Base-by-base conservation (phyloP, 2,329 filamentous ascomycete species). In the Diaporthe australafricana region DNA sequence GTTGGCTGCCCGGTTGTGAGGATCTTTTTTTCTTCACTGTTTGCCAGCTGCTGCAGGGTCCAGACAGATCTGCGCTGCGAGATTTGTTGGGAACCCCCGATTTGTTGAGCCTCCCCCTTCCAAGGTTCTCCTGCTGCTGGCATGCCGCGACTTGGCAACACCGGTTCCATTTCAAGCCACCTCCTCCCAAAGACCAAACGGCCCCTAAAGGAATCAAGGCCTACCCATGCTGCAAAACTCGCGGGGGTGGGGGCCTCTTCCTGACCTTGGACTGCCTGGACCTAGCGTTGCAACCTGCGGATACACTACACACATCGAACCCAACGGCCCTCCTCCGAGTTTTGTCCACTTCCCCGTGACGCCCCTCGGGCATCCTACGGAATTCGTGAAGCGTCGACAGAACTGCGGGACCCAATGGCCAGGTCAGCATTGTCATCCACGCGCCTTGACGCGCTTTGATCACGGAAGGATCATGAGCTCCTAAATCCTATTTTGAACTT, bases 61-160 rank as follows among this genome's bases (percentile, higher is more conserved):
- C 60, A 50, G 30, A 65, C 45, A 65, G 45, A 65, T 65, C 60
- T 65, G 60, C 60, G 45, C 67, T n/a, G 53, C 56, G 47, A 25
- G 53, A 57, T 70, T 72, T 72, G 71, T 72, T 72, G 71, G 71
- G 71, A 63, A 70, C 42, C 50, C 50, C 48, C 53, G 65, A 72
- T 70, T 72, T 72, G 71, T 72, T 72, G 71, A 72, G 71, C 71
- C 71, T 72, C 71, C 45, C 27, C 35, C 38, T 50, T 65, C 45
- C 60, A 50, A 60, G 38, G 55, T 42, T 63, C 55, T 55, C 52
- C 25, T 68, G 48, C 65, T 55, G 25, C 38, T 68, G 40, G 25
- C 65, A 56, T 38, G 50, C 38, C 25, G 30, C 52, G 27, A 27
- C 60, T 65, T 65, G 60, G 60, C 60, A 50, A 38, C 30, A 50